Evolutionary conservation across 2,329 filamentous ascomycete species (phyloP).

Genomic region (Hypocrella siamensis): DNA sequence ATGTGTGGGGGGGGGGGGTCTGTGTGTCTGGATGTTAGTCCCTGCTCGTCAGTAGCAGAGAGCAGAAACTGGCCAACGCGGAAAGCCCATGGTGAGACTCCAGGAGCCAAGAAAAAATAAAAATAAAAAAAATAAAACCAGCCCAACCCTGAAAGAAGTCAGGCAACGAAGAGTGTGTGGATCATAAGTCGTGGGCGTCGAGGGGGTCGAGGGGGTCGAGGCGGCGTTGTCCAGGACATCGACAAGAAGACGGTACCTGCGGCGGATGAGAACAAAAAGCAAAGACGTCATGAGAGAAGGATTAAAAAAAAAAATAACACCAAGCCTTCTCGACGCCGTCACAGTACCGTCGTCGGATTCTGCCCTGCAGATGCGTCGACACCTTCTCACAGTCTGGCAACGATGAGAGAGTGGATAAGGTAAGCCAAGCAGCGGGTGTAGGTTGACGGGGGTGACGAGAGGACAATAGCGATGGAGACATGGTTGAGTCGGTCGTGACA

Average conservation of each 20-base stretch:
- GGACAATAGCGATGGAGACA: conserved; percentile 5
- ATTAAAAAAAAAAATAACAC: background rate
- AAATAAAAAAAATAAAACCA: background rate
- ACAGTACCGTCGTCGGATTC: conserved; percentile 5
- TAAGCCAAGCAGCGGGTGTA: conserved; percentile 4
- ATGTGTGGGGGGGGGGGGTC: too few relatives aligned
- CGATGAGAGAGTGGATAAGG: background rate
- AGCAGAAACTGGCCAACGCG: too few relatives aligned
- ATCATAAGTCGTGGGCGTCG: too few relatives aligned
- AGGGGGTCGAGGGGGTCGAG: too few relatives aligned
- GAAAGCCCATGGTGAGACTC: too few relatives aligned
- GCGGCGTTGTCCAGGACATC: too few relatives aligned
- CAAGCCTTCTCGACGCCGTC: too few relatives aligned
- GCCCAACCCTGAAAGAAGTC: conserved; percentile 1
- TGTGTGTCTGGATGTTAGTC: too few relatives aligned
- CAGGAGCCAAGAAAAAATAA: conserved; percentile 3
- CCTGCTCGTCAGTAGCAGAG: conserved; percentile 5
- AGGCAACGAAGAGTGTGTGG: too few relatives aligned
- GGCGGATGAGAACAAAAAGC: conserved; percentile 8
- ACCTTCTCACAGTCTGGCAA: background rate
- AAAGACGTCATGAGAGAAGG: conserved; percentile 1
- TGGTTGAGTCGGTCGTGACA: background rate
- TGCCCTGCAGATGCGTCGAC: conserved; percentile 4
- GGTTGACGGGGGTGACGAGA: conserved; percentile 1
- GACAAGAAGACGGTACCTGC: too few relatives aligned